These are phyloP conservation scores for Xylariales sp. DNA, from an alignment of 2,329 filamentous ascomycete genomes.

Conservation along the genomic window DNA sequence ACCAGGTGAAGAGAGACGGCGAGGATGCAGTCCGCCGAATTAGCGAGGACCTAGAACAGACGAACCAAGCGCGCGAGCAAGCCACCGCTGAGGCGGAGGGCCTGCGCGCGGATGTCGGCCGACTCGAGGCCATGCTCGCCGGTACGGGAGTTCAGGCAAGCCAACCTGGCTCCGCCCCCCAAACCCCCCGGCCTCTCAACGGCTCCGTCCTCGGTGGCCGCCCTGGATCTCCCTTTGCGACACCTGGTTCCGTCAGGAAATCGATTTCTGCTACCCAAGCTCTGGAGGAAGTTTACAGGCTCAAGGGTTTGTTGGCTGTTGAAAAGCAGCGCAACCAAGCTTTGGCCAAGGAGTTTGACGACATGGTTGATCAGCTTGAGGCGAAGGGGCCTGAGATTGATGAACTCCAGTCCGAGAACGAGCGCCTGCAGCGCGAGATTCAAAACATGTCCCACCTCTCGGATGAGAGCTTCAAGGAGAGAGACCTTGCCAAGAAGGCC, in stretches of 20 bases:
- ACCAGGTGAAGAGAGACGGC: constrained; percentile 63
- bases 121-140: constrained; percentile 45
- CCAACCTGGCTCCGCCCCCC: constrained; percentile 46
- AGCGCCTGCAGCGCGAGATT: constrained; percentile 74
- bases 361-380: constrained; percentile 81
- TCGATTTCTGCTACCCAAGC: constrained; percentile 58
- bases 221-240: constrained; percentile 58
- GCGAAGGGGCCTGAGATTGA: constrained; percentile 83
- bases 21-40: constrained; percentile 55
- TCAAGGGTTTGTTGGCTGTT: constrained; percentile 68
- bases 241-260: constrained; percentile 52
- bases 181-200: constrained; percentile 55
- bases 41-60: constrained; percentile 53
- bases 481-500: constrained; percentile 73
- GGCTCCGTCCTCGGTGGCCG: constrained; percentile 48
- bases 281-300: constrained; percentile 59
- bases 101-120: constrained; percentile 50
- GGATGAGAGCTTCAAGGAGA: constrained; percentile 75
- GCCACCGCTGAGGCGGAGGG: constrained; percentile 45
- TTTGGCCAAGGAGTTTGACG: constrained; percentile 73
- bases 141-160: constrained; percentile 26
- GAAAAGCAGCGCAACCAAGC: constrained; percentile 73
- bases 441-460: constrained; percentile 81
- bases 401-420: constrained; percentile 76
- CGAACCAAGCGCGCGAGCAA: constrained; percentile 40